Conservation (phyloP, 2,329 filamentous ascomycete genomes). For the Berkeleyomyces rouxiae region DNA sequence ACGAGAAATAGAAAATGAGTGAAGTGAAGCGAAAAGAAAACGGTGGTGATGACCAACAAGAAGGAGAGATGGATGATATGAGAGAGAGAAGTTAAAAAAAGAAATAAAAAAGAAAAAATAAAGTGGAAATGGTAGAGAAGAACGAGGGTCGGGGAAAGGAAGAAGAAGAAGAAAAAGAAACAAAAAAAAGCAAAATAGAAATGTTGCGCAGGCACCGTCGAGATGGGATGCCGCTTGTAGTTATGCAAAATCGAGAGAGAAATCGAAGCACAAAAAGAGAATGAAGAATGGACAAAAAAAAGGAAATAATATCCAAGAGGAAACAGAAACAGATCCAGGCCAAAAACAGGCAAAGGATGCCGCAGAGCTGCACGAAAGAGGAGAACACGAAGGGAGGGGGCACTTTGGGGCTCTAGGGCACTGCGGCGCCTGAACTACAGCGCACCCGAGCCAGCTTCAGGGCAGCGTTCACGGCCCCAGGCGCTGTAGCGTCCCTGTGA, state of each 20-base stretch:
- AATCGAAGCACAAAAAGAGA: neutral
- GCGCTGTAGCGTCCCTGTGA: no score
- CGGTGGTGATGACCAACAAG: neutral
- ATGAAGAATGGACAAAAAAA: neutral
- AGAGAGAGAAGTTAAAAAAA: conserved; percentile 2
- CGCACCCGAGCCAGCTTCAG: no score
- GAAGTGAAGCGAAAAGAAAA: neutral
- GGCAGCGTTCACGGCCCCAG: no score
- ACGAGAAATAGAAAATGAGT: no score
- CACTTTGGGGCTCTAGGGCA: neutral
- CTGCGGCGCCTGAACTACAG: no score
- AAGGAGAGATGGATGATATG: neutral
- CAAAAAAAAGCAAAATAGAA: neutral
- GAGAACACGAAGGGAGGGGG: conserved; percentile 4
- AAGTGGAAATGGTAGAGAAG: neutral
- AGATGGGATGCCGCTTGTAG: conserved; percentile 2
- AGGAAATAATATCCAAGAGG: neutral
- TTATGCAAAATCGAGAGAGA: neutral
- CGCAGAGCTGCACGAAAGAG: conserved; percentile 12
- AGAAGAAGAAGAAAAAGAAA: neutral
- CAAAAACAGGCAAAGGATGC: conserved; percentile 5
- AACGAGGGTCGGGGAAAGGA: neutral
- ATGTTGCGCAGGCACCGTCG: no score
- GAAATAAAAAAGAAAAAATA: neutral
- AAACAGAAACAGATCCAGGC: neutral